Conservation (phyloP, 805 yeast species). For the Phaffomyces thermotolerans region DNA sequence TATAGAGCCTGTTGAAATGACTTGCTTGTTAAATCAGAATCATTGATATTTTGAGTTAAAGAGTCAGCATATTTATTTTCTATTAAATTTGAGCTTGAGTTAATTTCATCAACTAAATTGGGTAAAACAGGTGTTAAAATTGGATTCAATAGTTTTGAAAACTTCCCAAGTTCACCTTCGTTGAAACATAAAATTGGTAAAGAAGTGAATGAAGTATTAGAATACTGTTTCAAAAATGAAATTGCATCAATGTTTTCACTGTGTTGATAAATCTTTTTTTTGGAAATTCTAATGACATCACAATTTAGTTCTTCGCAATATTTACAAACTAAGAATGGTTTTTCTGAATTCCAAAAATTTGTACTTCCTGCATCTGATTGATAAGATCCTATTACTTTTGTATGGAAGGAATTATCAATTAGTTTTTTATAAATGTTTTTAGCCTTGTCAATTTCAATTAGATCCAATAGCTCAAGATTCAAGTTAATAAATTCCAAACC, state of each 20-base stretch:
- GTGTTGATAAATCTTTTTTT: not conserved
- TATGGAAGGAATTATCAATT: not conserved
- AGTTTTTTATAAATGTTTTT: not conserved
- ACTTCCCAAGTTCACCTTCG: not conserved
- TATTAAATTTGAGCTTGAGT: not conserved
- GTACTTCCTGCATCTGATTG: not conserved
- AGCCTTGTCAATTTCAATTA: not conserved
- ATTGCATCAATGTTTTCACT: not conserved
- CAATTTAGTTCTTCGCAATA: not conserved
- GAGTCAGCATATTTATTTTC: too few species aligned
- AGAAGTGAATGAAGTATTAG: not conserved
- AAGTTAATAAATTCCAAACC: not conserved
- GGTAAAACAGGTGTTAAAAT: not conserved
- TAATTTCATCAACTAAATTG: not conserved
- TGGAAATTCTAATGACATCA: not conserved
- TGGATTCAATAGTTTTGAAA: not conserved
- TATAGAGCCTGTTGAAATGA: not conserved
- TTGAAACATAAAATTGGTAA: not conserved
- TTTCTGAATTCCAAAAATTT: not conserved
- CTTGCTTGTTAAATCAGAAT: not conserved
- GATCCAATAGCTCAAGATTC: not conserved
- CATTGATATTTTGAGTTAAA: not conserved
- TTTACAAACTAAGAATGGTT: not conserved
- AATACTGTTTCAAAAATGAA: not conserved
- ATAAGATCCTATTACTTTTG: not conserved